Evolutionary conservation across 306 rosid species (phyloP).

Genomic region (Quercus suber): DNA sequence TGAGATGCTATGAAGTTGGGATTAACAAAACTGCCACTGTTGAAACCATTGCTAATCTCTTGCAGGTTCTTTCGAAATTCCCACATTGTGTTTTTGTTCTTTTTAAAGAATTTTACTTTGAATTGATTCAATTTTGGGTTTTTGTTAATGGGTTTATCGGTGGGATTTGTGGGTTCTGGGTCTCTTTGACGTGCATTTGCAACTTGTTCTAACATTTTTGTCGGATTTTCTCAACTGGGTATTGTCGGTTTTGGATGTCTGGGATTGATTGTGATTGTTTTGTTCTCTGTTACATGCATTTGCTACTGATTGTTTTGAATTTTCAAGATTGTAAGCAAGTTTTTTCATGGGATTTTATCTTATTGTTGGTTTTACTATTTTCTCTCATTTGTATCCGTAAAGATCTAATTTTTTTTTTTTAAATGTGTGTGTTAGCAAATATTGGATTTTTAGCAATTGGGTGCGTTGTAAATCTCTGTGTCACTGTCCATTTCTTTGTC

Average conservation of each 20-base stretch:
- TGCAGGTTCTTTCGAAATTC: conserved; percentile 51
- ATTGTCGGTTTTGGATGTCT: not conserved
- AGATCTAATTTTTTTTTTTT: not conserved
- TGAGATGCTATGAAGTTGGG: conserved; percentile 94
- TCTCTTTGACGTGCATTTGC: too few relatives aligned
- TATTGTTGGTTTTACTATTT: not conserved
- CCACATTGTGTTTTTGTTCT: too few relatives aligned
- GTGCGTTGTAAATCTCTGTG: not conserved
- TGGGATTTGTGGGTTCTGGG: not conserved
- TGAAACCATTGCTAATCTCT: conserved; percentile 92
- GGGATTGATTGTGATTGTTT: not conserved
- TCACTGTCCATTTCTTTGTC: not conserved
- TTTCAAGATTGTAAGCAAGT: not conserved
- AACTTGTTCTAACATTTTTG: not conserved
- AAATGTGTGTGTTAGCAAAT: not conserved
- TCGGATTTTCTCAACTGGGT: not conserved
- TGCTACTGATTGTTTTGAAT: not conserved
- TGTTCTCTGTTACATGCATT: not conserved
- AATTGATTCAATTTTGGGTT: conserved; percentile 5
- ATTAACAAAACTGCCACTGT: conserved; percentile 94
- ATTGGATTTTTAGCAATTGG: not conserved
- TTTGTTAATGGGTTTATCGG: not conserved
- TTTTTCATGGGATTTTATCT: not conserved
- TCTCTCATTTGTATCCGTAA: not conserved
- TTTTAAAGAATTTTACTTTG: not conserved